Evolutionary conservation across 179 eudicot genomes (phyloP).

Genomic region (Corrigiola litoralis): DNA sequence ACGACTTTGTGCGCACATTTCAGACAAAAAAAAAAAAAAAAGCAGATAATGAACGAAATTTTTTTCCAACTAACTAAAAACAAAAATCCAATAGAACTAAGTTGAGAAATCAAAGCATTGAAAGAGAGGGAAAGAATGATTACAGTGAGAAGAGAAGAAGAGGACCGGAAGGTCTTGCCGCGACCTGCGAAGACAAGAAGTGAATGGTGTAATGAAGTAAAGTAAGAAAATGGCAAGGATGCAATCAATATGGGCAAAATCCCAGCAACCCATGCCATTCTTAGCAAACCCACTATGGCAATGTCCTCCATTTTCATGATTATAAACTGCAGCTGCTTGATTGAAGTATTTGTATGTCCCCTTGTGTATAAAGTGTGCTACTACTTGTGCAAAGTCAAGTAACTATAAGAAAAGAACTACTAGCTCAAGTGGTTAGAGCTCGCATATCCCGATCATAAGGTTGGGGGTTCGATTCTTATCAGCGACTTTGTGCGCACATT

Average conservation of each 20-base stretch:
- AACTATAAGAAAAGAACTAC: too few species aligned
- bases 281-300: constrained; percentile 38
- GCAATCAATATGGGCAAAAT: constrained; percentile 63
- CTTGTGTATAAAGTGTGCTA: too few species aligned
- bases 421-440: too few species aligned
- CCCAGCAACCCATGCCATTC: constrained; percentile 52
- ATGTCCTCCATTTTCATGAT: constrained; percentile 30
- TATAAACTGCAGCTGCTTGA: too few species aligned
- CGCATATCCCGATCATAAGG: too few species aligned
- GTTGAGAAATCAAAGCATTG: neutral
- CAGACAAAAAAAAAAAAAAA: too few species aligned
- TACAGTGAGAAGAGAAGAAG: constrained; percentile 12
- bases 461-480: too few species aligned
- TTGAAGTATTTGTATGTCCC: too few species aligned
- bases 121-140: neutral
- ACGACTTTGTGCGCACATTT: too few species aligned
- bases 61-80: neutral
- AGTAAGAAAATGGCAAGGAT: constrained; percentile 37
- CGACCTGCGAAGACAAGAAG: constrained; percentile 11
- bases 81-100: neutral
- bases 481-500: too few species aligned
- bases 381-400: too few species aligned
- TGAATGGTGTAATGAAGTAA: constrained; percentile 23
- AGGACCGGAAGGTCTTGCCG: constrained; percentile 1
- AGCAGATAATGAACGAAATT: neutral